Conservation (phyloP, 257 asterid genomes). For the Asclepias syriaca region DNA sequence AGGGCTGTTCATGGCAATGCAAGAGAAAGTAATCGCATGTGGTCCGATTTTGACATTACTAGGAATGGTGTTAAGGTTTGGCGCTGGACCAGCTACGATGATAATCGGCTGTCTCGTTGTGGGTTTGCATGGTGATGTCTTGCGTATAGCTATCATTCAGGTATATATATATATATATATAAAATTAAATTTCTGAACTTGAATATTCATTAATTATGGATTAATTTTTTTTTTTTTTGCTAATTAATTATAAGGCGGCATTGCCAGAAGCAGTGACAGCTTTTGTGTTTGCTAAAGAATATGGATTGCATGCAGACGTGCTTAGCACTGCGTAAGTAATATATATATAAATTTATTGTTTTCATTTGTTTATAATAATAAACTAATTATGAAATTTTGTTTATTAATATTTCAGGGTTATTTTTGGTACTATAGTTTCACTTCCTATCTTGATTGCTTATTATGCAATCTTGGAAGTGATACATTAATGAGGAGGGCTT, state of each 20-base stretch:
- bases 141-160: slow-evolving; percentile 50
- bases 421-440: slow-evolving; percentile 20
- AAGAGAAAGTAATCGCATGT: slow-evolving; percentile 54
- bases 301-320: slow-evolving; percentile 47
- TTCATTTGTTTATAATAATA: too few relatives aligned
- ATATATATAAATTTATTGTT: too few relatives aligned
- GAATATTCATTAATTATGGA: too few relatives aligned
- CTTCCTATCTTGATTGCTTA: slow-evolving; percentile 23
- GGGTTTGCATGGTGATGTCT: slow-evolving; percentile 45
- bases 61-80: slow-evolving; percentile 54
- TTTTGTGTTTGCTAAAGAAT: slow-evolving; percentile 51
- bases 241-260: slow-evolving; percentile 34
- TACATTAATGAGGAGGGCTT: slow-evolving; percentile 5
- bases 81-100: slow-evolving; percentile 45
- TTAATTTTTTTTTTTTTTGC: too few relatives aligned
- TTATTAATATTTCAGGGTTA: slow-evolving; percentile 15
- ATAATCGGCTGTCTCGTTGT: slow-evolving; percentile 40
- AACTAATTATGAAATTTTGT: neutral
- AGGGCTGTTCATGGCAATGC: slow-evolving; percentile 81
- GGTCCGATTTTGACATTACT: slow-evolving; percentile 38
- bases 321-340: slow-evolving; percentile 55
- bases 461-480: slow-evolving; percentile 19
- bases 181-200: too few relatives aligned
- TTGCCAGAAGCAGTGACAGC: slow-evolving; percentile 46
- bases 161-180: slow-evolving; percentile 18